Evolutionary conservation across 2,329 filamentous ascomycete genomes (phyloP), one percentile per base, ranked within the genome.

Genomic region (Nemania sp.): DNA sequence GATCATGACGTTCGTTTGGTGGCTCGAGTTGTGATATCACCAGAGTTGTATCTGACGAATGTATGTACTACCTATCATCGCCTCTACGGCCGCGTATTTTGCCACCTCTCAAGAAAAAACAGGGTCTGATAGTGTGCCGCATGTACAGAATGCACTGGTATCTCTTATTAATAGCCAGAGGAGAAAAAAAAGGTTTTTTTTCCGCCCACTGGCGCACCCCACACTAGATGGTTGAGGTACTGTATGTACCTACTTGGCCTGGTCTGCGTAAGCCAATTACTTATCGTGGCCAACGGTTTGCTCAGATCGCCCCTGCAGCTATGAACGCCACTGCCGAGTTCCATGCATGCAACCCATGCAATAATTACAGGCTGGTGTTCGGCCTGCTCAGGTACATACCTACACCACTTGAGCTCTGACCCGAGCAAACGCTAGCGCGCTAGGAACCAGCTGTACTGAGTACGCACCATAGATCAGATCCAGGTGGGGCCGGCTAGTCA

Each of bases 241-340:
- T 28, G 26, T 12, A 12, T 28, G 26, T 31, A 31, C 9, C 4
- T 31, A 31, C 26, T 28, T 28, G n/a, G n/a, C n/a, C n/a, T n/a
- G n/a, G n/a, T n/a, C n/a, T n/a, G n/a, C n/a, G n/a, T n/a, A n/a
- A n/a, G n/a, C n/a, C n/a, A n/a, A n/a, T n/a, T n/a, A n/a, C n/a
- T 5, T 30, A 30, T 43, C 33, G 24, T 40, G 20, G 43, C 51
- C 51, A 54, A 54, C 50, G 20, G 31, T 11, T 23, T 15, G 17
- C 46, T 17, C 14, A 7, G 33, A 40, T 47, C 43, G 24, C 33
- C 39, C 39, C 23, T 56, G 49, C 52, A 43, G 43, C 43, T 47
- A 44, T 36, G 26, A 45, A 57, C 54, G 54, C 51, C 54, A 50
- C 46, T 57, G 50, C 54, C 42, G 51, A 43, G 48, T 44, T 51